Conservation (phyloP, 345 rosid species). For the Eucalyptus guilfoylei region DNA sequence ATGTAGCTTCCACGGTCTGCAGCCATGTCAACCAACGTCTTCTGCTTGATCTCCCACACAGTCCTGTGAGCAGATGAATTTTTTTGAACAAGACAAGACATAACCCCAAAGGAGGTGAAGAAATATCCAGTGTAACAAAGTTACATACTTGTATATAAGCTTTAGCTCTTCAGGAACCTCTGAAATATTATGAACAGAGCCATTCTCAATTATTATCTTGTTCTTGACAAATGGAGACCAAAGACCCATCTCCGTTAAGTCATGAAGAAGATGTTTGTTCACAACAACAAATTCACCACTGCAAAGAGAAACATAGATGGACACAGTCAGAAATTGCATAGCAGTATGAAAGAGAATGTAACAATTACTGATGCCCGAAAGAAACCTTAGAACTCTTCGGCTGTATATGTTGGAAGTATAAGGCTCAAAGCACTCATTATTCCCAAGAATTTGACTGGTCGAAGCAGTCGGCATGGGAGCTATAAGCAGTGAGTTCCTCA, state of each 20-base stretch:
- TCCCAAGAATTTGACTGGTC: slow-evolving; percentile 95
- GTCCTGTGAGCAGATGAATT: slow-evolving; percentile 32
- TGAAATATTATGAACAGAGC: slow-evolving; percentile 62
- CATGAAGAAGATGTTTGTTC: slow-evolving; percentile 95
- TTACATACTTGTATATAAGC: slow-evolving; percentile 60
- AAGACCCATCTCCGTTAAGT: slow-evolving; percentile 79
- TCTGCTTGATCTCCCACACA: slow-evolving; percentile 97
- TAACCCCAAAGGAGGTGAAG: not conserved
- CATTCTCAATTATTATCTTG: slow-evolving; percentile 60
- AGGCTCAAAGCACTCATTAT: slow-evolving; percentile 93
- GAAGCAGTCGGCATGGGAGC: slow-evolving; percentile 99
- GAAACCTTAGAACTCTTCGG: slow-evolving; percentile 84
- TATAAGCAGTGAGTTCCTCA: slow-evolving; percentile 81
- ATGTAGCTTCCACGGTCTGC: slow-evolving; percentile 87
- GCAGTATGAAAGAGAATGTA: not conserved
- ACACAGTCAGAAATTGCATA: not conserved
- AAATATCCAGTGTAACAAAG: not conserved
- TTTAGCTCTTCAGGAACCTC: slow-evolving; percentile 69
- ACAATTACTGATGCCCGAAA: not conserved
- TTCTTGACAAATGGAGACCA: slow-evolving; percentile 85
- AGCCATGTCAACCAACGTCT: slow-evolving; percentile 82
- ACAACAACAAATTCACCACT: slow-evolving; percentile 95
- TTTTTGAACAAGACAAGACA: not conserved
- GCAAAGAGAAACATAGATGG: not conserved
- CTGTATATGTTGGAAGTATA: slow-evolving; percentile 87